A percentile compares a stretch with the other conserved stretches of the same genome.
phyloP scores from a whole-genome alignment of 2,329 filamentous ascomycete genomes.

The Aspergillus sp. region DNA sequence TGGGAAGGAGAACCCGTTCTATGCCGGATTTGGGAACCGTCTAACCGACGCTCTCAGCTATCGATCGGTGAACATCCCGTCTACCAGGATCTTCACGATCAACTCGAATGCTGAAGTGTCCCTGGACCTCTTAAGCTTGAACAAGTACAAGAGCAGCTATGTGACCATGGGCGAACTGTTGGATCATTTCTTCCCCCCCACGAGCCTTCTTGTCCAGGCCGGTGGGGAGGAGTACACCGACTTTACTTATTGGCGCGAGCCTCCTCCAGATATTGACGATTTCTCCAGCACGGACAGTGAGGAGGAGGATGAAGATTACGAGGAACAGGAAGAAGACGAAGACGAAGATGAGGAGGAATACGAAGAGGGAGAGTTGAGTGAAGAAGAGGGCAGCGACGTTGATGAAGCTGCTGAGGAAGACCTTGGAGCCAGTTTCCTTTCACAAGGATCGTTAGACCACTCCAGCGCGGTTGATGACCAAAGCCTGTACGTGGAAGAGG shows the following conservation, averaged over 20 bases:
- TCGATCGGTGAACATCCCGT: slow-evolving; percentile 90
- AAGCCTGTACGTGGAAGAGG: slow-evolving; percentile 20
- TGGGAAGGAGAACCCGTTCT: slow-evolving; percentile 77
- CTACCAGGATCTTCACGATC: slow-evolving; percentile 95
- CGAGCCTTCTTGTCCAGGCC: slow-evolving; percentile 79
- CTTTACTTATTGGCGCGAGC: slow-evolving; percentile 93
- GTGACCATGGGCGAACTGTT: slow-evolving; percentile 96
- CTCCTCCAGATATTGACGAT: slow-evolving; percentile 78
- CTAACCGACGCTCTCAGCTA: slow-evolving; percentile 96
- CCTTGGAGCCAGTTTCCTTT: slow-evolving; percentile 36
- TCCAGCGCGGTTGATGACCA: slow-evolving; percentile 44
- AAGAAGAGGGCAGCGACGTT: slow-evolving; percentile 53
- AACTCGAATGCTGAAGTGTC: slow-evolving; percentile 97
- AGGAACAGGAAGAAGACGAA: slow-evolving; percentile 47
- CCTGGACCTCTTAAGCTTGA: slow-evolving; percentile 82
- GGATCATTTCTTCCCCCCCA: slow-evolving; percentile 95
- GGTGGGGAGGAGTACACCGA: slow-evolving; percentile 95
- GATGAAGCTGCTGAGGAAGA: slow-evolving; percentile 54
- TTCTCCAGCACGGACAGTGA: slow-evolving; percentile 80
- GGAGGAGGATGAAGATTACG: slow-evolving; percentile 50
- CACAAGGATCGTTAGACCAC: slow-evolving; percentile 45
- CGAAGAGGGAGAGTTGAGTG: slow-evolving; percentile 43
- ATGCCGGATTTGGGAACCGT: slow-evolving; percentile 94
- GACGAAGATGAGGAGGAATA: slow-evolving; percentile 48
- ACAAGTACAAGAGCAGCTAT: slow-evolving; percentile 95